Evolutionary conservation across 2,329 filamentous ascomycete species (phyloP).

Genomic region (Paramyrothecium sp.): DNA sequence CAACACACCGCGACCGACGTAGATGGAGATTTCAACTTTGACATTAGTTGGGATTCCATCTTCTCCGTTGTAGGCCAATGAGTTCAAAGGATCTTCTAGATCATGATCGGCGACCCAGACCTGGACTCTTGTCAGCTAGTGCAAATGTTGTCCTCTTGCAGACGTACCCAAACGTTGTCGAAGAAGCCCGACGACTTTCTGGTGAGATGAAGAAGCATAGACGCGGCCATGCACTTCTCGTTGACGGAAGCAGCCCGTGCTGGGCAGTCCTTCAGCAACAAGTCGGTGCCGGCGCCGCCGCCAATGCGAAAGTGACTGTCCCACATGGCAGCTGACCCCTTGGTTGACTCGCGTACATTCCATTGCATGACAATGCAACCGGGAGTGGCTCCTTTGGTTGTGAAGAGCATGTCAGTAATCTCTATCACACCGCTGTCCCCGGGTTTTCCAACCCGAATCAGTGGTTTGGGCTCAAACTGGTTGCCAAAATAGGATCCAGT

Average conservation of each 20-base stretch:
- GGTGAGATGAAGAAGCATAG: constrained; percentile 48
- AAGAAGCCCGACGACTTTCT: constrained; percentile 42
- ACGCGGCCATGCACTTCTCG: constrained; percentile 57
- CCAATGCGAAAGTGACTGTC: constrained; percentile 65
- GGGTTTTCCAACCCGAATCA: constrained; percentile 62
- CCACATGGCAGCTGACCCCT: constrained; percentile 37
- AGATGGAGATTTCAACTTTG: constrained; percentile 27
- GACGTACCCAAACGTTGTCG: constrained; percentile 49
- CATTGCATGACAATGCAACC: constrained; percentile 62
- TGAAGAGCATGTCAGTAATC: constrained; percentile 67
- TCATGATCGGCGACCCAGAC: constrained; percentile 67
- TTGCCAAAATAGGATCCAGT: constrained; percentile 58
- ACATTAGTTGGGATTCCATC: constrained; percentile 5
- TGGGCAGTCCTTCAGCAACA: constrained; percentile 61
- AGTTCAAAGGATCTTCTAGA: background rate
- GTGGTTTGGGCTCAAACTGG: constrained; percentile 58
- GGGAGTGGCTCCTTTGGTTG: constrained; percentile 63
- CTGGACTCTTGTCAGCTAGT: too few species aligned
- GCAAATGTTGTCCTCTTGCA: too few species aligned
- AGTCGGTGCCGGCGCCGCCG: constrained; percentile 66
- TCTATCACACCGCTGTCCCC: constrained; percentile 65
- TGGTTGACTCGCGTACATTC: constrained; percentile 58
- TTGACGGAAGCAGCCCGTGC: constrained; percentile 46
- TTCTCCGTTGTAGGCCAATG: constrained; percentile 48
- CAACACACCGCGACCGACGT: constrained; percentile 28